A percentile compares a stretch with the other conserved stretches of the same genome.
Conservation (phyloP, 2,329 filamentous ascomycete species). For the Alternaria dauci region DNA sequence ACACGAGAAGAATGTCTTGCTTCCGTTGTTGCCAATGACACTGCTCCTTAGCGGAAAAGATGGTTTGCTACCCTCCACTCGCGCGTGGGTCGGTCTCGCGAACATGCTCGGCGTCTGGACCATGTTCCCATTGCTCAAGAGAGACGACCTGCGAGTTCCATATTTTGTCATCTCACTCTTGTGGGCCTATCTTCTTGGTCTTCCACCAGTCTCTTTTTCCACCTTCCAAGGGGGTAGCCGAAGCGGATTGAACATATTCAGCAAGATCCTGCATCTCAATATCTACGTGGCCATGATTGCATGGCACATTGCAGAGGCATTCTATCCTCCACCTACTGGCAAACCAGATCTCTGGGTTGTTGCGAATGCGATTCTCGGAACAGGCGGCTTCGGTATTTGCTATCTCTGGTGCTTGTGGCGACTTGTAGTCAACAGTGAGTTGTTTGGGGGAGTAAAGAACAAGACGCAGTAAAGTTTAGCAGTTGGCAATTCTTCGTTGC, state of each 20-base stretch:
- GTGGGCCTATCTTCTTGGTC: constrained; percentile 89
- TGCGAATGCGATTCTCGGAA: constrained; percentile 85
- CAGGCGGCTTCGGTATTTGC: constrained; percentile 83
- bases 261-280: constrained; percentile 74
- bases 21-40: constrained; percentile 94
- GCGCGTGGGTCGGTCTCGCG: constrained; percentile 95
- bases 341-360: constrained; percentile 98
- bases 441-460: constrained; percentile 46
- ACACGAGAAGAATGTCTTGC: constrained; percentile 94
- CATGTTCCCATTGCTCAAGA: constrained; percentile 86
- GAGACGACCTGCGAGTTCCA: constrained; percentile 83
- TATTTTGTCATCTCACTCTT: constrained; percentile 85
- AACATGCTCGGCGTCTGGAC: constrained; percentile 92
- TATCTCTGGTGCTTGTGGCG: constrained; percentile 91
- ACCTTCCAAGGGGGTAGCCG: constrained; percentile 65
- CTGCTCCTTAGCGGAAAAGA: constrained; percentile 80
- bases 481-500: not conserved
- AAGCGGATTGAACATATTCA: constrained; percentile 61
- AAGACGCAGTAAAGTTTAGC: constrained; percentile 50
- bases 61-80: constrained; percentile 76
- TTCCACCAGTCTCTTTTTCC: constrained; percentile 78
- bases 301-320: constrained; percentile 82
- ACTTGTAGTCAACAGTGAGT: constrained; percentile 66
- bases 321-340: constrained; percentile 70
- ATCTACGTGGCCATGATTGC: constrained; percentile 80